phyloP scores from a whole-genome alignment of 345 rosid genomes.

The Psidium guajava region DNA sequence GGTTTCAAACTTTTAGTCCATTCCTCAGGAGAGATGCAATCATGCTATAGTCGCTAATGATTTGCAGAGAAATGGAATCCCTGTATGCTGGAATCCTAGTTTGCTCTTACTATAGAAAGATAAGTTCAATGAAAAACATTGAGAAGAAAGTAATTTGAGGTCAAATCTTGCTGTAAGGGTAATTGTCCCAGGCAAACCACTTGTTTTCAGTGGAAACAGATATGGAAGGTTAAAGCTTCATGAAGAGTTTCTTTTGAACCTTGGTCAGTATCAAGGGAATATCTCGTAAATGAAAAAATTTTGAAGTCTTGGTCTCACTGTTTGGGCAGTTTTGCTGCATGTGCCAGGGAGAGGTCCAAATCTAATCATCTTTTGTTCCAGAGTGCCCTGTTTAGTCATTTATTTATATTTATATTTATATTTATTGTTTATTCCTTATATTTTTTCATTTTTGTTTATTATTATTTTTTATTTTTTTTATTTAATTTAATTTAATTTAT shows the following conservation, averaged over 20 bases:
- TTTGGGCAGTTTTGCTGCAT: not conserved
- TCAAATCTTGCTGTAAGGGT: not conserved
- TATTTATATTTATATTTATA: too few relatives aligned
- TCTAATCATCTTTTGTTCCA: not conserved
- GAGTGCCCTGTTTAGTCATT: too few relatives aligned
- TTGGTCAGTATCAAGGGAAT: not conserved
- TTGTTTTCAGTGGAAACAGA: not conserved
- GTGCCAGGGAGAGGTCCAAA: not conserved
- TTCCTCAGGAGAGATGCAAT: not conserved
- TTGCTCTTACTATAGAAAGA: not conserved
- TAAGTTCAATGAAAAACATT: not conserved
- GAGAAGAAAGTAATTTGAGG: not conserved
- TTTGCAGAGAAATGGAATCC: not conserved
- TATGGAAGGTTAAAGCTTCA: not conserved
- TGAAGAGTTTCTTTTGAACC: not conserved
- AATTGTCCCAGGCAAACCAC: not conserved
- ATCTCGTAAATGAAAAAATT: not conserved
- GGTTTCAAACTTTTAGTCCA: not conserved
- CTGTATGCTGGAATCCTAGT: not conserved
- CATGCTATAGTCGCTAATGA: not conserved
- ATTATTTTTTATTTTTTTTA: too few relatives aligned
- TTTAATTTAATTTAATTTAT: too few relatives aligned
- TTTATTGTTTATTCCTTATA: too few relatives aligned
- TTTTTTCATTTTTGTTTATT: too few relatives aligned
- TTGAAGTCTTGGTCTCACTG: not conserved